phyloP scores from a whole-genome alignment of 1,139 yeast species.

The Saccharomyces hybrid region DNA sequence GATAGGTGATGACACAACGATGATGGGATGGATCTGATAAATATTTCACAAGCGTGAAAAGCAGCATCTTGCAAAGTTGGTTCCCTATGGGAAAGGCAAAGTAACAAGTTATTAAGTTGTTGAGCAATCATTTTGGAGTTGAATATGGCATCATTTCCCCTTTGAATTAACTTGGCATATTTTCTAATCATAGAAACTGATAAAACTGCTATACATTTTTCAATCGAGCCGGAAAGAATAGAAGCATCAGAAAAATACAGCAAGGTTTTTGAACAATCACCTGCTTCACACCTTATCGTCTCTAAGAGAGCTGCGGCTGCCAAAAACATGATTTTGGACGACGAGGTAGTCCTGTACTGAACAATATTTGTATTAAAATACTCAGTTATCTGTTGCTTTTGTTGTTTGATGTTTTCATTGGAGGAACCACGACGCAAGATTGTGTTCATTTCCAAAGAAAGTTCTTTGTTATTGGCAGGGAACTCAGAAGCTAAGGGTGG shows the following conservation, averaged over 20 bases:
- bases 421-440: slow-evolving; percentile 87
- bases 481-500: slow-evolving; percentile 90
- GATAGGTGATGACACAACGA: slow-evolving; percentile 68
- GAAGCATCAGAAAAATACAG: slow-evolving; percentile 84
- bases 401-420: slow-evolving; percentile 70
- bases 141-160: slow-evolving; percentile 35
- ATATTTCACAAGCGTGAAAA: slow-evolving; percentile 62
- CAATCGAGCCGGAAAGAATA: slow-evolving; percentile 51
- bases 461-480: slow-evolving; percentile 81
- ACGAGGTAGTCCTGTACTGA: slow-evolving; percentile 43
- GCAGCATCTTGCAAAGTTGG: slow-evolving; percentile 74
- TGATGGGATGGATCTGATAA: slow-evolving; percentile 68
- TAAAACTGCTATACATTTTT: slow-evolving; percentile 58
- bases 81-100: slow-evolving; percentile 71
- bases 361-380: slow-evolving; percentile 31
- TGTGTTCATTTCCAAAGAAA: slow-evolving; percentile 85
- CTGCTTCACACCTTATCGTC: slow-evolving; percentile 66
- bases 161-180: slow-evolving; percentile 38
- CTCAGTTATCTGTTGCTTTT: slow-evolving; percentile 45
- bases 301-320: slow-evolving; percentile 79
- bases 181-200: slow-evolving; percentile 53
- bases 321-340: slow-evolving; percentile 80
- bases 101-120: slow-evolving; percentile 63
- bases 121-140: slow-evolving; percentile 55
- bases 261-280: slow-evolving; percentile 69